Evolutionary conservation across 192 early-diverging fungal genomes (phyloP).

Genomic region (Thamnidium elegans): DNA sequence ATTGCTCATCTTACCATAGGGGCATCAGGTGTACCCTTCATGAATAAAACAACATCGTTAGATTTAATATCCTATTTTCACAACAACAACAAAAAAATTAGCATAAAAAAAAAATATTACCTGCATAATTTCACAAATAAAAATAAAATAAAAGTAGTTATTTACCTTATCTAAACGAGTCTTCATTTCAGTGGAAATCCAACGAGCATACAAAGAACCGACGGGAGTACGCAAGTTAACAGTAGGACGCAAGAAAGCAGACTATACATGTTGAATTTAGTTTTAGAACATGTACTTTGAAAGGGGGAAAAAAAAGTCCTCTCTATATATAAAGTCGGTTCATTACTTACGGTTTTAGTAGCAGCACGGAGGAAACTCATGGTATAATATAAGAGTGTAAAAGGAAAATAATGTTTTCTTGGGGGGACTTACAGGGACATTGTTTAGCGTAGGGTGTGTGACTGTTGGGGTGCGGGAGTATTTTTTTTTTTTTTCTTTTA

Average conservation of each 20-base stretch:
- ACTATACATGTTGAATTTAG: neutral
- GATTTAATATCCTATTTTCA: conserved; percentile 51
- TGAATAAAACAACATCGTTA: conserved; percentile 84
- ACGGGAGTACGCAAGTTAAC: conserved; percentile 13
- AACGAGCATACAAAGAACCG: conserved; percentile 23
- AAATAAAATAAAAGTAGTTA: neutral
- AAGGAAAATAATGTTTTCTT: neutral
- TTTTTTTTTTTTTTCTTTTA: no score
- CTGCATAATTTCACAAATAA: neutral
- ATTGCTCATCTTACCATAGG: conserved; percentile 61
- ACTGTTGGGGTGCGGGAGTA: no score
- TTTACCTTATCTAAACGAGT: conserved; percentile 26
- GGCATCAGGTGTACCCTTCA: conserved; percentile 93
- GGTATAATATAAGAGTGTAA: conserved; percentile 9
- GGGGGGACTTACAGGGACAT: no score
- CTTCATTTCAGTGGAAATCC: conserved; percentile 23
- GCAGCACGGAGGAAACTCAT: conserved; percentile 33
- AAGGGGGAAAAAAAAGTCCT: neutral
- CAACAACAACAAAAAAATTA: neutral
- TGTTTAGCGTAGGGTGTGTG: no score
- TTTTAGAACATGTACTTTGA: no score
- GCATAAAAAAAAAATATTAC: neutral
- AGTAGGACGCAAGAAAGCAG: conserved; percentile 22
- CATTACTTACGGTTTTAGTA: conserved; percentile 26
- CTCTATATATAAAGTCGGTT: neutral